Conservation (phyloP, 2,329 filamentous ascomycete species). For the Pseudogymnoascus sp. region DNA sequence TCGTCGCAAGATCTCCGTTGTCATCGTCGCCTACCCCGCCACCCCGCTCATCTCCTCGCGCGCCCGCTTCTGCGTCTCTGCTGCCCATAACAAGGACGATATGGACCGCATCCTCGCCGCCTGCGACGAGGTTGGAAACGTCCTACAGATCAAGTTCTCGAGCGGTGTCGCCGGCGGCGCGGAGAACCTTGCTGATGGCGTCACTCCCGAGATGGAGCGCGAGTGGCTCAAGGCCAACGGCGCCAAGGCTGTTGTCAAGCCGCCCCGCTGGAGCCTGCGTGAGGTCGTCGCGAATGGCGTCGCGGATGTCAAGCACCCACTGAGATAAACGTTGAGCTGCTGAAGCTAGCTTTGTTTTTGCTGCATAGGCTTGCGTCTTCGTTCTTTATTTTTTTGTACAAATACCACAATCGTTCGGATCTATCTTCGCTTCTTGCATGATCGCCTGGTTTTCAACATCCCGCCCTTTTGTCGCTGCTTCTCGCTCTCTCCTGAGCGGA, state of each 20-base stretch:
- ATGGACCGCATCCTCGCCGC: constrained; percentile 81
- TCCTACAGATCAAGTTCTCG: constrained; percentile 94
- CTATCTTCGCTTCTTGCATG: background rate
- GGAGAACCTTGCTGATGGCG: constrained; percentile 63
- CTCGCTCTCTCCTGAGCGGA: background rate
- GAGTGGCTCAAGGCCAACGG: constrained; percentile 55
- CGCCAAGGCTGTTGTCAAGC: constrained; percentile 37
- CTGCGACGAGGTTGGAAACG: constrained; percentile 86
- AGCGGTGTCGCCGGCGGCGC: constrained; percentile 87
- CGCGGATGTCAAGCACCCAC: constrained; percentile 56
- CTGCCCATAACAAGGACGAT: constrained; percentile 97
- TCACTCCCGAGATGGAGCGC: constrained; percentile 62
- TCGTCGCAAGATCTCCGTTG: constrained; percentile 92
- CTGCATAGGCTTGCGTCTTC: background rate
- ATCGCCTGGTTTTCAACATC: background rate
- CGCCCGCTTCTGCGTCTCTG: constrained; percentile 89
- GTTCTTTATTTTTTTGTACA: background rate
- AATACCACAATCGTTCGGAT: background rate
- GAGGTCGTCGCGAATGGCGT: constrained; percentile 64
- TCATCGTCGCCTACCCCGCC: constrained; percentile 93
- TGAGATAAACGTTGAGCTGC: constrained; percentile 36
- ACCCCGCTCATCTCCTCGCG: constrained; percentile 92
- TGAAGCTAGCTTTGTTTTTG: background rate
- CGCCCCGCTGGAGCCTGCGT: constrained; percentile 61
- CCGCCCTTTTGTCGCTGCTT: background rate